phyloP scores from a whole-genome alignment of 306 rosid species.

The Begonia masoniana region DNA sequence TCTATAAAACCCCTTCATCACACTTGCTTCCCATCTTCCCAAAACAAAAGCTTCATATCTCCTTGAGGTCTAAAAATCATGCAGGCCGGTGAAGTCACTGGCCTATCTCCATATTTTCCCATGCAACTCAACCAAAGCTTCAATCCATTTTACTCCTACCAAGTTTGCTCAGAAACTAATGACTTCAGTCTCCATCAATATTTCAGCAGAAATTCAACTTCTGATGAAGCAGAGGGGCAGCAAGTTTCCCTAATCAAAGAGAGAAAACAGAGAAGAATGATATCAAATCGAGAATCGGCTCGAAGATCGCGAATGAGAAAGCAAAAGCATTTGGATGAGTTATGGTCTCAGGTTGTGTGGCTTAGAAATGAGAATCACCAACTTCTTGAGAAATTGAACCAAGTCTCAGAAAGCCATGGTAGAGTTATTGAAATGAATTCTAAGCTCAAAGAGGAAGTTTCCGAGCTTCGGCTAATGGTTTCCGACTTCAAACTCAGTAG shows the following conservation, averaged over 20 bases:
- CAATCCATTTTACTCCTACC: constrained; percentile 27
- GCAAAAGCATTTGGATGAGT: constrained; percentile 84
- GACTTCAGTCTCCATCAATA: constrained; percentile 37
- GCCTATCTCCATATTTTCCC: constrained; percentile 24
- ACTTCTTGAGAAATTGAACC: constrained; percentile 60
- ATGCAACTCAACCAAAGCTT: constrained; percentile 33
- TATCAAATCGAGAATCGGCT: constrained; percentile 89
- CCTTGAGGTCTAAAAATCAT: constrained; percentile 18
- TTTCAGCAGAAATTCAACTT: constrained; percentile 71
- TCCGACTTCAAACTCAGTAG: constrained; percentile 53
- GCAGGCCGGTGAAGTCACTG: constrained; percentile 49
- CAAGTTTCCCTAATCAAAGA: constrained; percentile 52
- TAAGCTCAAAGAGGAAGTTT: constrained; percentile 59
- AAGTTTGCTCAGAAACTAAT: constrained; percentile 25
- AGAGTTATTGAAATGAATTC: constrained; percentile 48
- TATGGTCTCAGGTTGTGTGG: constrained; percentile 96
- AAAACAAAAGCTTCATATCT: constrained; percentile 1
- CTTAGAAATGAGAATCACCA: constrained; percentile 75
- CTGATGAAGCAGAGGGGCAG: constrained; percentile 81
- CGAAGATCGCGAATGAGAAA: constrained; percentile 88
- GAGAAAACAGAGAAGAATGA: constrained; percentile 82
- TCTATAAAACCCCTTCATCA: constrained; percentile 13
- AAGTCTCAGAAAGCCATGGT: constrained; percentile 55
- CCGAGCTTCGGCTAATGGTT: constrained; percentile 61
- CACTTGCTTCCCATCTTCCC: constrained; percentile 9